Evolutionary conservation across 371 early-diverging fungal species (phyloP), one percentile per base, ranked within the genome.

Genomic region (Syncephalis plumigaleata): DNA sequence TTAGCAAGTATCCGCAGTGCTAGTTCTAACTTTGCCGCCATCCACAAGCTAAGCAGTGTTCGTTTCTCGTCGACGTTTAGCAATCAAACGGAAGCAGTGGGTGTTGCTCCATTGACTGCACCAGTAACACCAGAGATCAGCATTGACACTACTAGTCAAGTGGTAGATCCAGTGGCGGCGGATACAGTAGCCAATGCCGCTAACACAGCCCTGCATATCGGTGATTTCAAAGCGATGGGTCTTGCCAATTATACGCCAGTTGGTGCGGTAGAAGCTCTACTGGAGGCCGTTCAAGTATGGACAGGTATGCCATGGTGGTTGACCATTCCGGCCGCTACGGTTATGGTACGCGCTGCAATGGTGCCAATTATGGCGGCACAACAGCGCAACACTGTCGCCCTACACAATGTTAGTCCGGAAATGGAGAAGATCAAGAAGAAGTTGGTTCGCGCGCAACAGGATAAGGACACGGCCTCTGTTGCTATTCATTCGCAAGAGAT

Each of bases 301-400:
- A 75, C 79, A 9, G 92, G 90, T 0, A 53, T 96, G 46, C 92
- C 94, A 9, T 95, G 96, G 96, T 92, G 84, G 84, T 87, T 69
- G 0, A 77, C 91, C 5, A 91, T 96, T 47, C 73, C 72, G 1
- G 62, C 61, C 2, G 63, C 79, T 0, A 91, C 90, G 0, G 38
- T 92, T 9, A 46, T 68, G 4, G 67, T 87, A 8, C 87, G 94
- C 48, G 45, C 75, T 0, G 66, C 72, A 0, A 50, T 89, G 36
- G 59, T 88, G 38, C 94, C 94, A 0, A 47, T 90, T 23, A 70
- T 78, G 50, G 61, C 88, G 56, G 80, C 79, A 58, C 58, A 79
- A 20, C 88, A 87, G 53, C 66, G 80, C 27, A 75, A 77, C 52
- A 69, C 75, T 36, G 83, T 80, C 24, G 66, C 66, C 38, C 57